phyloP scores from a whole-genome alignment of 805 yeast species.

The Myxozyma lipomycoides region DNA sequence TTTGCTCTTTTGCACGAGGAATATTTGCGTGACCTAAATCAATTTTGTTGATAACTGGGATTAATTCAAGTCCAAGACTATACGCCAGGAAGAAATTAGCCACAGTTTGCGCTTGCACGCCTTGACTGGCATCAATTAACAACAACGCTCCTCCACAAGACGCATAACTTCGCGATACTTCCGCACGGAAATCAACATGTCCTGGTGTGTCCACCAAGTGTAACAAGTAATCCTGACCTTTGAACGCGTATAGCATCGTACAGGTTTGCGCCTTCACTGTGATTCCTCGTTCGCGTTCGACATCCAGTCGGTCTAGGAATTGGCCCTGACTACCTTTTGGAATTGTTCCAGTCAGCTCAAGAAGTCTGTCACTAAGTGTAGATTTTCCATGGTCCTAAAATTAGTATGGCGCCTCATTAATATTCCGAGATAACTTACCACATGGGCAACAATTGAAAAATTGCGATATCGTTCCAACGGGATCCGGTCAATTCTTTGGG shows the following conservation, averaged over 20 bases:
- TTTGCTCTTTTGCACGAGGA: conserved; percentile 73
- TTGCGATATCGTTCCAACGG: conserved; percentile 82
- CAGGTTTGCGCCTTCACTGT: conserved; percentile 97
- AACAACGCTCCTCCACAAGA: conserved; percentile 92
- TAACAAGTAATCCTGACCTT: conserved; percentile 69
- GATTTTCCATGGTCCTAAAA: conserved; percentile 56
- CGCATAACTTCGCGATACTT: conserved; percentile 89
- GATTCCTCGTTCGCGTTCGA: conserved; percentile 92
- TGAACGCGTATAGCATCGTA: conserved; percentile 75
- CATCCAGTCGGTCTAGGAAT: conserved; percentile 86
- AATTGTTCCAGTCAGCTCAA: conserved; percentile 87
- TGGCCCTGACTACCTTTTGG: conserved; percentile 67
- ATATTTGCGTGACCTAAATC: conserved; percentile 87
- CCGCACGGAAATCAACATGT: conserved; percentile 92
- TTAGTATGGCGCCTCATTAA: not conserved
- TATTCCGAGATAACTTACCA: conserved; percentile 39
- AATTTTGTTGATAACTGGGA: conserved; percentile 89
- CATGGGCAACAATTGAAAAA: conserved; percentile 94
- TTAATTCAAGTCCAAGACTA: conserved; percentile 70
- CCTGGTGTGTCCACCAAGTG: conserved; percentile 98
- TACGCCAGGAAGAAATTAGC: conserved; percentile 91
- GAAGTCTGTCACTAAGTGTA: conserved; percentile 79
- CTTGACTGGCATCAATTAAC: conserved; percentile 91
- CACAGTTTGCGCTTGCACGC: conserved; percentile 93
- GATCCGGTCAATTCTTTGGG: conserved; percentile 64